phyloP scores from a whole-genome alignment of 164 flowering plant genomes.

The Stephania cephalantha region DNA sequence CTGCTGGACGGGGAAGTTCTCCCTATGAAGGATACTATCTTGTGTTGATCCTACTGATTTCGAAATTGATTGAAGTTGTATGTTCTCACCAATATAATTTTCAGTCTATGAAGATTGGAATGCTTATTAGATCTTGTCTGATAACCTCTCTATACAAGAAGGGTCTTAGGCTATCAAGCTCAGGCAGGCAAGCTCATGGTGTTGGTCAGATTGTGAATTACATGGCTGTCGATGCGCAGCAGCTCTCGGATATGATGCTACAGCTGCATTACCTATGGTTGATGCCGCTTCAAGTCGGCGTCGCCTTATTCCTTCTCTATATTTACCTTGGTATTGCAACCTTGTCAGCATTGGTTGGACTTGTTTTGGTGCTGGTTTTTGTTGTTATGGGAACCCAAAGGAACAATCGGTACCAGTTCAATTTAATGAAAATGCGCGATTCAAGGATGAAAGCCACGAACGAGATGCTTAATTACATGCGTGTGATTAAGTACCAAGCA shows the following conservation, averaged over 20 bases:
- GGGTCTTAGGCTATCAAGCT: constrained; percentile 70
- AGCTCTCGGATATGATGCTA: constrained; percentile 91
- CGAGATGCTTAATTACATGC: constrained; percentile 91
- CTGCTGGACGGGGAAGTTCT: constrained; percentile 62
- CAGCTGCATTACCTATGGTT: constrained; percentile 88
- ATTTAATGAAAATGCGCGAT: constrained; percentile 68
- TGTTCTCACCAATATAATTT: constrained; percentile 77
- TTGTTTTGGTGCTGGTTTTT: constrained; percentile 43
- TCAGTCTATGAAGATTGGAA: constrained; percentile 74
- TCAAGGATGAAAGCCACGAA: constrained; percentile 81
- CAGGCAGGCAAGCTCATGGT: constrained; percentile 89
- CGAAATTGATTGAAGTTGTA: constrained; percentile 68
- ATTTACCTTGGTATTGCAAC: constrained; percentile 47
- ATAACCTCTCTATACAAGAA: constrained; percentile 78
- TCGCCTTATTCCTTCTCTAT: constrained; percentile 68
- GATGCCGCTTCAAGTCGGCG: constrained; percentile 68
- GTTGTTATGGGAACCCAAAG: constrained; percentile 42
- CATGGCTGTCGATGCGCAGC: constrained; percentile 99
- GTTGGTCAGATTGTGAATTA: constrained; percentile 95
- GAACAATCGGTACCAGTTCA: constrained; percentile 53
- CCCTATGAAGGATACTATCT: constrained; percentile 80
- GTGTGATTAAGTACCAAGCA: constrained; percentile 94
- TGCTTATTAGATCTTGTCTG: constrained; percentile 72
- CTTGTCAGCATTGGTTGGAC: constrained; percentile 41
- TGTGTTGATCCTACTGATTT: constrained; percentile 50